phyloP scores from a whole-genome alignment of 495 filamentous ascomycete genomes.

The Xylaria acuta region DNA sequence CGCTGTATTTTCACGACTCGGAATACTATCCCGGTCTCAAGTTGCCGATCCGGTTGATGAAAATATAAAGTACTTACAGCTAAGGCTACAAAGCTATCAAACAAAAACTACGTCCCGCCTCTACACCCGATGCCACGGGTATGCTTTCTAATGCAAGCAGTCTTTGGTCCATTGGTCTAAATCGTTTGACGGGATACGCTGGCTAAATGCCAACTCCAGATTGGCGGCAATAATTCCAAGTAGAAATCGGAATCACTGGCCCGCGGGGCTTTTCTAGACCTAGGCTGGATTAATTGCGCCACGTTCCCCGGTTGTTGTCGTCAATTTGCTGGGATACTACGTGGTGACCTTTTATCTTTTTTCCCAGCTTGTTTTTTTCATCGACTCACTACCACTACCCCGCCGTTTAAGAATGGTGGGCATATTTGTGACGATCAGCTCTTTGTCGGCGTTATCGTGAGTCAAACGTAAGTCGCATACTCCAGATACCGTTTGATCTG shows the following conservation, averaged over 20 bases:
- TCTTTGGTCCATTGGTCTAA: conserved; percentile 1
- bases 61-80: background rate
- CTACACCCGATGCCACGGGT: background rate
- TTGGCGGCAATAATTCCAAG: conserved; percentile 23
- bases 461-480: background rate
- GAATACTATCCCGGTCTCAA: conserved; percentile 11
- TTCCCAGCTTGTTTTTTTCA: background rate
- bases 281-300: conserved; percentile 16
- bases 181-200: conserved; percentile 14
- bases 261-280: conserved; percentile 18
- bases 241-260: conserved; percentile 20
- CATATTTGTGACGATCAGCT: background rate
- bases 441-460: conserved; percentile 5
- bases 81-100: background rate
- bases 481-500: background rate
- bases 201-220: conserved; percentile 23
- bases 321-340: conserved; percentile 16
- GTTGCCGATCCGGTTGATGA: no score
- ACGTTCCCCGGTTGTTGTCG: conserved; percentile 15
- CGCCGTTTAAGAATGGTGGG: background rate
- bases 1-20: background rate
- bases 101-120: conserved; percentile 7
- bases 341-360: background rate
- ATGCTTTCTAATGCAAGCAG: background rate
- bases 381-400: background rate